Evolutionary conservation across 495 filamentous ascomycete species (phyloP), one percentile per base, ranked within the genome.

Genomic region (Margaritispora aquatica): DNA sequence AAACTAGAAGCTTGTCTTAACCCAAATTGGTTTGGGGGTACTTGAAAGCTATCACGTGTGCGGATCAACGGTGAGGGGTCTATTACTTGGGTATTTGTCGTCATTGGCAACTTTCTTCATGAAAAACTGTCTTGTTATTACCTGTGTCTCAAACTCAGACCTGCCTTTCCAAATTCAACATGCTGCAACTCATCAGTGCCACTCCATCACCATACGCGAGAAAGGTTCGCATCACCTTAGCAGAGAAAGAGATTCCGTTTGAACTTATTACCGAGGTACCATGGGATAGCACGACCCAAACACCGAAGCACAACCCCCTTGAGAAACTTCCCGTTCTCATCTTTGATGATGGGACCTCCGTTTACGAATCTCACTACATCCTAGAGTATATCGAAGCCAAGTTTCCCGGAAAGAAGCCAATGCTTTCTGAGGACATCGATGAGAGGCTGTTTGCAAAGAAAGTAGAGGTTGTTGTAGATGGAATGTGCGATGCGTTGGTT

Each of bases 301-400:
- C 29, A 1, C 55, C 47, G 15, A 46, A 23, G 2, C 29, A 58
- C 27, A 51, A 51, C 11, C 55, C 55, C 13, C 24, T 53, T 10
- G 49, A 59, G 29, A 54, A 59, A 36, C 49, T 54, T 20, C 49
- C 57, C 0, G 26, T 59, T 11, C 34, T 59, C 2, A 59, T 54
- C 48, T 38, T 59, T 13, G 57, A 59, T 29, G 49, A 53, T 46
- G 50, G 57, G 3, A 36, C 50, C 7, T 46, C 57, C 2, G 21
- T 59, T 17, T 52, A 59, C 22, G 56, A 59, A 31, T 59, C 49
- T 2, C 57, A 29, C 17, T 53, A 59, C 36, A 53, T 53, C 2
- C 34, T 59, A 22, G 36, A 53, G 19, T 59, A 59, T 34, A 53
- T 59, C 22, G 49, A 59, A 34, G 36, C 57, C 21, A 52, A 59